Evolutionary conservation across 2,329 filamentous ascomycete genomes (phyloP).

Genomic region (Aspergillus neoniger): DNA sequence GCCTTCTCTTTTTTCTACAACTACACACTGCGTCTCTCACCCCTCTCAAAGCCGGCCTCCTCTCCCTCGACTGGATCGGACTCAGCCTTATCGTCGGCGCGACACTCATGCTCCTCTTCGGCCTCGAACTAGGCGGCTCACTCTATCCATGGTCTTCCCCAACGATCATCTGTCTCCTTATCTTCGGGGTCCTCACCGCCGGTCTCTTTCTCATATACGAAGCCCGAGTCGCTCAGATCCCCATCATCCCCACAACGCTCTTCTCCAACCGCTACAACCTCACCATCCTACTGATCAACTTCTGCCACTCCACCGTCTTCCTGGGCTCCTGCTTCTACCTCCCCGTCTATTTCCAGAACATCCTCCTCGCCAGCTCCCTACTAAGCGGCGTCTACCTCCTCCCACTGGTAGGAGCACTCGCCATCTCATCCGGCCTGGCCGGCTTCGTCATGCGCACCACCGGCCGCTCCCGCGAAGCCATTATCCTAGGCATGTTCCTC

Average conservation of each 20-base stretch:
- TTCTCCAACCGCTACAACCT: constrained; percentile 64
- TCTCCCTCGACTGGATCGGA: constrained; percentile 58
- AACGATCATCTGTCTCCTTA: constrained; percentile 70
- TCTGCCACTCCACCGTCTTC: constrained; percentile 69
- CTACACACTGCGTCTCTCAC: constrained; percentile 22
- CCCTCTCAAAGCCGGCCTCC: constrained; percentile 29
- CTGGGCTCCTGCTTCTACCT: constrained; percentile 72
- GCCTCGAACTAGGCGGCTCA: constrained; percentile 70
- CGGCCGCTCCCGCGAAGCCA: constrained; percentile 59
- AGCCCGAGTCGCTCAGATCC: constrained; percentile 68
- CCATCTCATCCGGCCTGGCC: constrained; percentile 57
- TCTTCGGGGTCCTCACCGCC: constrained; percentile 66
- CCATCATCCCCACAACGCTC: constrained; percentile 69
- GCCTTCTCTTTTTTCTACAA: constrained; percentile 4
- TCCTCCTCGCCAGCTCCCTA: constrained; percentile 63
- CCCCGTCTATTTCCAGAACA: constrained; percentile 73
- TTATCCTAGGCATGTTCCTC: constrained; percentile 56
- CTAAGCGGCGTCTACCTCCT: constrained; percentile 68
- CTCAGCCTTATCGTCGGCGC: constrained; percentile 64
- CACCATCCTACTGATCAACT: constrained; percentile 62
- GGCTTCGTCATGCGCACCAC: constrained; percentile 69
- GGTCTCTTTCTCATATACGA: constrained; percentile 70
- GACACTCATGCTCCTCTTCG: constrained; percentile 57
- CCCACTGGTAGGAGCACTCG: constrained; percentile 64
- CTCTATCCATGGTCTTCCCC: constrained; percentile 71